Evolutionary conservation across 768 basidiomycete species (phyloP), one percentile per base, ranked within the genome.

Genomic region (Dioszegia aurantiaca): DNA sequence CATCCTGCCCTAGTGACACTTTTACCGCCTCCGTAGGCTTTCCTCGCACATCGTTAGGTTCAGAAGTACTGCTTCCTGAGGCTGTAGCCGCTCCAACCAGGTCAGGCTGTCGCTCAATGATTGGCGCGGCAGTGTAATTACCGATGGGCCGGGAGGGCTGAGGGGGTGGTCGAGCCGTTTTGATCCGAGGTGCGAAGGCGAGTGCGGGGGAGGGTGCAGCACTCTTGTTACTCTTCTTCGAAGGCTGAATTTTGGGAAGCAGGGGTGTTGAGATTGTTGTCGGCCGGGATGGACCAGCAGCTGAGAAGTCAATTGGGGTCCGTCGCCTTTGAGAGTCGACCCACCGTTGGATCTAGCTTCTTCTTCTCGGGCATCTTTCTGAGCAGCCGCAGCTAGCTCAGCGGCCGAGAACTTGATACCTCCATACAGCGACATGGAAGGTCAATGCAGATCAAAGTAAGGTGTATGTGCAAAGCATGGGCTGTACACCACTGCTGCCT

Each of bases 391-490:
- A 10, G 54, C 39, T 17, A 24, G 26, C 11, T 59, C 54, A 21
- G 44, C 30, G 37, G 48, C 28, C 8, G 57, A 23, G 57, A 73
- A 73, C 57, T 73, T 73, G 62, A 73, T 73, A n/a, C 71, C 71
- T 28, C 68, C 61, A 55, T 69, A 73, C 1, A 73, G 59, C n/a
- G 71, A 73, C 71, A 73, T 73, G n/a, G n/a, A n/a, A n/a, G n/a
- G n/a, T n/a, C n/a, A n/a, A n/a, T n/a, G n/a, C n/a, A n/a, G n/a
- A n/a, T n/a, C n/a, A n/a, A n/a, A n/a, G n/a, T n/a, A n/a, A n/a
- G n/a, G n/a, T n/a, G n/a, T n/a, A n/a, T n/a, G n/a, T n/a, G n/a
- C n/a, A n/a, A n/a, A n/a, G n/a, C n/a, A n/a, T n/a, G n/a, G n/a
- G n/a, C n/a, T n/a, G n/a, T n/a, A n/a, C n/a, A n/a, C n/a, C n/a